phyloP scores from a whole-genome alignment of 352 stramenopile species.

The Stephanocyclus meneghinianus region DNA sequence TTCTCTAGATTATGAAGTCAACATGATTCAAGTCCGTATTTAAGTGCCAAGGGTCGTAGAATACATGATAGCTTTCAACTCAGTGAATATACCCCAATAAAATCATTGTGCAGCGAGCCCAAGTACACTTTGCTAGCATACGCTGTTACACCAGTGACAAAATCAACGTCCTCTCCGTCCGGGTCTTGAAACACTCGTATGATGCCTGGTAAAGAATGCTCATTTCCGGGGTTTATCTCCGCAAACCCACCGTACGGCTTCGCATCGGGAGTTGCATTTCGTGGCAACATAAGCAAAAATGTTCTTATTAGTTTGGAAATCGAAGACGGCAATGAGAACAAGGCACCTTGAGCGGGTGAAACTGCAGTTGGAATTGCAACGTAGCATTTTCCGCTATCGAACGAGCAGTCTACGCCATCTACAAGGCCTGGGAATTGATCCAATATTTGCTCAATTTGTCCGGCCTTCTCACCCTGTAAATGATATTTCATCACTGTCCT shows the following conservation, averaged over 20 bases:
- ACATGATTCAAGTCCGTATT: too few relatives aligned
- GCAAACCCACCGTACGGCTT: constrained; percentile 51
- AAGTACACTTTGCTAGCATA: constrained; percentile 64
- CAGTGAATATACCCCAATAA: constrained; percentile 56
- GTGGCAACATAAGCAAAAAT: constrained; percentile 60
- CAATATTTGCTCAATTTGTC: constrained; percentile 47
- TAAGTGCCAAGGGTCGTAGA: too few relatives aligned
- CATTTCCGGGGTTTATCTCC: constrained; percentile 47
- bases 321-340: constrained; percentile 43
- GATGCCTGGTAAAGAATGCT: constrained; percentile 21
- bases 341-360: constrained; percentile 15
- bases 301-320: constrained; percentile 39
- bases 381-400: constrained; percentile 46
- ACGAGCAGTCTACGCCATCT: constrained; percentile 66
- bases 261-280: constrained; percentile 23
- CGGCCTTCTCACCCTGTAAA: constrained; percentile 52
- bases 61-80: neutral
- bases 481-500: constrained; percentile 54
- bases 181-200: constrained; percentile 61
- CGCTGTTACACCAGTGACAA: constrained; percentile 64
- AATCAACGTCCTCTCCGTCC: constrained; percentile 49
- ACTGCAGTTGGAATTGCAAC: constrained; percentile 44
- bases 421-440: constrained; percentile 51
- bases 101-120: constrained; percentile 63
- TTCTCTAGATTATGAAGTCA: too few relatives aligned